Evolutionary conservation across 1,139 yeast genomes (phyloP), one percentile per base, ranked within the genome.

Genomic region (Hyphopichia burtonii): DNA sequence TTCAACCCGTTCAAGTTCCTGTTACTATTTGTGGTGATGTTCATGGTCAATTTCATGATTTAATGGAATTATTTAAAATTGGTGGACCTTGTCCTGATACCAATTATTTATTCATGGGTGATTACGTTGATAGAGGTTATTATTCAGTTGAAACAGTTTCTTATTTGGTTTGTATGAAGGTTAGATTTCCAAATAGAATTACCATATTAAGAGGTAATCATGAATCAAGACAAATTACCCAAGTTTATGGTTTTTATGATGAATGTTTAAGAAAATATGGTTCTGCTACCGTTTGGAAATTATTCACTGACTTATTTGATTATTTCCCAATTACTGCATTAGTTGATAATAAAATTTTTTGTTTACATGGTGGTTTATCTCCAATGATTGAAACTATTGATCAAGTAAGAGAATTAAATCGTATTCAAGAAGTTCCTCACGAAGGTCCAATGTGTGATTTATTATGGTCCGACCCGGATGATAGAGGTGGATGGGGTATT

Each of bases 391-490:
- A 86, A 56, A 80, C 90, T 37, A 80, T 93, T 48, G 96, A 89
- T 63, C 95, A 89, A 65, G 95, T 93, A 44, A 74, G 96, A 51
- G 82, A 84, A 49, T 80, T 90, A 48, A 93, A 89, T 65, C 74
- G 97, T 56, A 78, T 80, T 50, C 98, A 93, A 68, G 99, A 93
- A 68, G 98, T 93, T 41, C 99, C 99, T 30, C 99, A 93, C 61
- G 99, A 93, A 65, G 99, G 99, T 32, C 96, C 97, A 41, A 93
- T 93, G 96, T 93, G 98, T 68, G 99, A 93, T 63, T 72, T 93
- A 59, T 73, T 93, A 45, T 93, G 99, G 99, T 86, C 96, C 8
- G 99, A 93, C 59, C 99, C 99, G 2, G 99, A 93, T 60, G 96
- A 89, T 59, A 83, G 95, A 51, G 89, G 89, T 47, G 91, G 94